phyloP scores from a whole-genome alignment of 202 grass and related monocot species.

The Setaria viridis region DNA sequence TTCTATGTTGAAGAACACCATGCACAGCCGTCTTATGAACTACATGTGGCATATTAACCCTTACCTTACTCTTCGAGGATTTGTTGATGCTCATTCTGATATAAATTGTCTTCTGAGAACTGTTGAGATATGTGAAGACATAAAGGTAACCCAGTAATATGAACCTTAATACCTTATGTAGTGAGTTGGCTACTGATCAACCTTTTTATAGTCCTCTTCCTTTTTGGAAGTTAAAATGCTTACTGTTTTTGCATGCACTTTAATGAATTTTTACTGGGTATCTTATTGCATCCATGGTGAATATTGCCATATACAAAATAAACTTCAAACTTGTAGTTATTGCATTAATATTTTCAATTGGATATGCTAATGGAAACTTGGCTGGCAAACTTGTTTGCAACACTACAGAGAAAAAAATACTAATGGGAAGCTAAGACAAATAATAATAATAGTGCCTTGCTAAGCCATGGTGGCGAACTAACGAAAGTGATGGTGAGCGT shows the following conservation, averaged over 20 bases:
- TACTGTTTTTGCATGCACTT: background rate
- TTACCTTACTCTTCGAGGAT: conserved; percentile 74
- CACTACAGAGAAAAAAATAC: background rate
- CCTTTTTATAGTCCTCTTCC: background rate
- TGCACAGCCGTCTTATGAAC: conserved; percentile 54
- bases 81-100: conserved; percentile 78
- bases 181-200: conserved; percentile 4
- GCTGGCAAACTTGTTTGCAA: conserved; percentile 4
- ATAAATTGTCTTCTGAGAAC: conserved; percentile 69
- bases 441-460: background rate
- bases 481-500: background rate
- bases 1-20: conserved; percentile 73
- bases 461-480: background rate
- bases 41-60: conserved; percentile 79
- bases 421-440: background rate
- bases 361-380: conserved; percentile 8
- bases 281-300: conserved; percentile 8
- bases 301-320: background rate
- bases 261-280: conserved; percentile 6
- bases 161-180: conserved; percentile 14
- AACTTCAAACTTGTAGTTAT: background rate
- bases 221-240: conserved; percentile 23
- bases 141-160: conserved; percentile 63
- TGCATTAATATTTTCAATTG: conserved; percentile 11
- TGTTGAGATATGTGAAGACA: conserved; percentile 76